Evolutionary conservation across 139 green algal species (phyloP).

Genomic region (Micractinium sp.): DNA sequence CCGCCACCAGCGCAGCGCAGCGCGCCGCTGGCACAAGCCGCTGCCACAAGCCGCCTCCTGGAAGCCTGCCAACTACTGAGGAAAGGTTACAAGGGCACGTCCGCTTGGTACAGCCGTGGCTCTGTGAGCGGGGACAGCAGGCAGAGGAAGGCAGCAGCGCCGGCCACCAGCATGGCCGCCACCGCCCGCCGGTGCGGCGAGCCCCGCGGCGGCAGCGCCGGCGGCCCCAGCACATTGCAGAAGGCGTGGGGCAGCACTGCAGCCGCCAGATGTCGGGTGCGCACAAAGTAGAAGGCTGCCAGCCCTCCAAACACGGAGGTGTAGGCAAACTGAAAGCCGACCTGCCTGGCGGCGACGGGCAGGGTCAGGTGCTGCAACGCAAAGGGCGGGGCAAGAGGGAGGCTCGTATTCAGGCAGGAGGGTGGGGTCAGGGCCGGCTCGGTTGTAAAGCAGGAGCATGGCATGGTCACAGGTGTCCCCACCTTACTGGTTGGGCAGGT

Average conservation of each 20-base stretch:
- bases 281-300: constrained; percentile 68
- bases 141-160: constrained; percentile 25
- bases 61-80: too few relatives aligned
- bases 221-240: constrained; percentile 83
- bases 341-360: neutral
- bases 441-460: neutral
- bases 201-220: constrained; percentile 36
- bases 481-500: neutral
- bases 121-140: constrained; percentile 36
- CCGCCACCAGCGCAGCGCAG: too few relatives aligned
- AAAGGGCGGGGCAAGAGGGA: neutral
- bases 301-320: constrained; percentile 81
- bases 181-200: neutral
- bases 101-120: neutral
- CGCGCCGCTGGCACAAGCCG: too few relatives aligned
- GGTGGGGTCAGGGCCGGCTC: neutral
- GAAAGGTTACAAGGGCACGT: too few relatives aligned
- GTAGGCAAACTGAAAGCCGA: constrained; percentile 64
- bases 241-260: constrained; percentile 64
- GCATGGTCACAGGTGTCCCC: neutral
- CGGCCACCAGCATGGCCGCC: neutral
- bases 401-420: neutral
- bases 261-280: constrained; percentile 55
- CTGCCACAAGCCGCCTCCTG: too few relatives aligned
- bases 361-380: neutral